A percentile compares a stretch with the other conserved stretches of the same genome.
These are phyloP conservation scores for Colletotrichum cereale DNA, from an alignment of 2,329 filamentous ascomycete genomes.

Conservation along the genomic window DNA sequence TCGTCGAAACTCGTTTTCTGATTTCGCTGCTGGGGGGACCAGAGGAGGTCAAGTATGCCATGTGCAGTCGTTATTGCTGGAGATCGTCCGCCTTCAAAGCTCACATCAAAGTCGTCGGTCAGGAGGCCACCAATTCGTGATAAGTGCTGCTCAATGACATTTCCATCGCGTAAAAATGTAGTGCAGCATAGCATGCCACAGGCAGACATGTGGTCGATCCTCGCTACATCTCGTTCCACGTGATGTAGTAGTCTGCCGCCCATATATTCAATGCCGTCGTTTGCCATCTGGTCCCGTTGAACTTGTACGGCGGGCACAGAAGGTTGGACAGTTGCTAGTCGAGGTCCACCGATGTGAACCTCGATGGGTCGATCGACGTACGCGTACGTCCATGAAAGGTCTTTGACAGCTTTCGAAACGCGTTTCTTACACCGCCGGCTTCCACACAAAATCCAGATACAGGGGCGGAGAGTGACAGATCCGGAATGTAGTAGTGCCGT, in stretches of 20 bases:
- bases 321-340: background rate
- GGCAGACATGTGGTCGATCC: background rate
- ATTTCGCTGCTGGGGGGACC: background rate
- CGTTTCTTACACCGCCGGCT: background rate
- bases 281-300: background rate
- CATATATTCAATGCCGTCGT: background rate
- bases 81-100: too few species aligned
- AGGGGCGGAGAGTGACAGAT: background rate
- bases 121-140: background rate
- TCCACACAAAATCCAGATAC: constrained; percentile 13
- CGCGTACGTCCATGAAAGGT: background rate
- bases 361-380: background rate
- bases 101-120: too few species aligned
- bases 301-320: background rate
- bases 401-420: background rate
- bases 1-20: rapidly evolving
- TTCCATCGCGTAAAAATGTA: background rate
- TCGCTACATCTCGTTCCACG: background rate
- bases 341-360: background rate
- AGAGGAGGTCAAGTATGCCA: background rate
- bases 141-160: background rate
- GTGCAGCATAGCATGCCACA: background rate
- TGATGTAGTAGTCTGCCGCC: background rate
- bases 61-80: background rate
- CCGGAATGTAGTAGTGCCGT: too few species aligned